phyloP scores from a whole-genome alignment of 2,329 filamentous ascomycete species.

The Cladobotryum protrusum region DNA sequence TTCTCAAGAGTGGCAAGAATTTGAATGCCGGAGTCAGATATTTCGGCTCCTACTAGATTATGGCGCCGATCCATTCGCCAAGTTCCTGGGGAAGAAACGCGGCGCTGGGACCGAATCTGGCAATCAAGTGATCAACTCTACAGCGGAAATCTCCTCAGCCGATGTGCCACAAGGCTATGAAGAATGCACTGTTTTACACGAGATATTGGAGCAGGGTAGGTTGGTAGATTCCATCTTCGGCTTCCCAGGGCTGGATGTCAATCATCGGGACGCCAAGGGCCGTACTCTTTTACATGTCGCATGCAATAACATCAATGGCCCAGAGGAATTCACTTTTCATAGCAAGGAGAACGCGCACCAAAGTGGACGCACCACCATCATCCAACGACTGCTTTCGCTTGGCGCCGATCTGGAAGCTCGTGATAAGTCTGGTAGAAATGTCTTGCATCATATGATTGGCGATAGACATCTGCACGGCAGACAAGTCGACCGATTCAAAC shows the following conservation, averaged over 20 bases:
- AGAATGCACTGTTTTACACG: slow-evolving; percentile 18
- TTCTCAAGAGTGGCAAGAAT: background rate
- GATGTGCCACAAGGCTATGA: slow-evolving; percentile 1
- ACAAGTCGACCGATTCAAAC: background rate
- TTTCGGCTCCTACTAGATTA: slow-evolving; percentile 17
- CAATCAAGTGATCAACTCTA: background rate
- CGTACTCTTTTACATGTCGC: slow-evolving; percentile 21
- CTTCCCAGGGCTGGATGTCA: slow-evolving; percentile 16
- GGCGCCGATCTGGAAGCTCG: slow-evolving; percentile 20
- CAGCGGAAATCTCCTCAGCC: background rate
- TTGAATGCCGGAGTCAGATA: background rate
- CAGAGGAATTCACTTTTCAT: too few species aligned
- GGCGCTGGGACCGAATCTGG: background rate
- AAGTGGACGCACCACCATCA: slow-evolving; percentile 1
- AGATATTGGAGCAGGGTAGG: slow-evolving; percentile 10
- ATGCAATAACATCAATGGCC: slow-evolving; percentile 11
- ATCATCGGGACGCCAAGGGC: slow-evolving; percentile 20
- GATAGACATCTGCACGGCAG: fast-evolving
- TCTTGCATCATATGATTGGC: slow-evolving; percentile 18
- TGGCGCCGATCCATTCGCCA: slow-evolving; percentile 21
- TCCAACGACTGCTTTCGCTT: slow-evolving; percentile 16
- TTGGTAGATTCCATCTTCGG: slow-evolving; percentile 16
- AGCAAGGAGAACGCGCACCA: background rate
- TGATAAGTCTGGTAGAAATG: slow-evolving; percentile 17
- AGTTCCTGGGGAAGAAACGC: background rate